These are phyloP conservation scores for Aspergillus awamori DNA, from an alignment of 2,329 filamentous ascomycete genomes.

Conservation along the genomic window DNA sequence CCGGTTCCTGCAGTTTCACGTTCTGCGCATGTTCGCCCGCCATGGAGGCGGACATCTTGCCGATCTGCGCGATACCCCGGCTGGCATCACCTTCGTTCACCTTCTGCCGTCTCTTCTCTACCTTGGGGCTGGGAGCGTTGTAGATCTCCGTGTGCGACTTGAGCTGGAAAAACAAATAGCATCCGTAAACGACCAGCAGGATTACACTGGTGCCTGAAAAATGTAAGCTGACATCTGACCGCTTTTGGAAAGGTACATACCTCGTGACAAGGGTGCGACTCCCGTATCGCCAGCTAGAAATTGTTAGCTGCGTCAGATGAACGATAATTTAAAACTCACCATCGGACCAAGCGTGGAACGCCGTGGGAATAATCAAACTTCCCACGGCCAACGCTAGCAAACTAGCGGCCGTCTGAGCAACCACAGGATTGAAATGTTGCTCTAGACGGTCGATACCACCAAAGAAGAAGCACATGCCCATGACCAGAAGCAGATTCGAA, in stretches of 20 bases:
- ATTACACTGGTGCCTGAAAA: conserved; percentile 66
- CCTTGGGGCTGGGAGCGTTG: conserved; percentile 77
- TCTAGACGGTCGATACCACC: conserved; percentile 77
- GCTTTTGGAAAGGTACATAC: conserved; percentile 14
- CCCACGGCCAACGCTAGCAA: conserved; percentile 77
- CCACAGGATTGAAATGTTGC: conserved; percentile 89
- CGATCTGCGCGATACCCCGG: conserved; percentile 56
- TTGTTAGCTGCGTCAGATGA: conserved; percentile 10
- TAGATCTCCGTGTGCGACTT: conserved; percentile 82
- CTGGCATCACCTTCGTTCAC: conserved; percentile 54
- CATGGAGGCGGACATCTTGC: conserved; percentile 54
- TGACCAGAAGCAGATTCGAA: conserved; percentile 83
- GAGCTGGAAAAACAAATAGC: conserved; percentile 88
- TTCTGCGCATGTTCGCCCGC: conserved; percentile 54
- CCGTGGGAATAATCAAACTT: conserved; percentile 85
- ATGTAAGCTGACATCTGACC: neutral
- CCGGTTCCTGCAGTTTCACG: conserved; percentile 57
- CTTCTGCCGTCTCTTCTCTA: conserved; percentile 58
- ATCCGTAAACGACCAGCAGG: conserved; percentile 78
- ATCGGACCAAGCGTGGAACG: conserved; percentile 67
- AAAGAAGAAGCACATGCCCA: conserved; percentile 92
- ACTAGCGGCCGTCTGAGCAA: conserved; percentile 85
- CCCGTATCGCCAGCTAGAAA: conserved; percentile 29
- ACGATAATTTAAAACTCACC: conserved; percentile 25
- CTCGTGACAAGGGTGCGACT: conserved; percentile 39